Percentiles rank a stretch among this genome's conserved stretches.
Evolutionary conservation across 257 asterid genomes (phyloP).

Genomic region (Solanum gracilifrons): DNA sequence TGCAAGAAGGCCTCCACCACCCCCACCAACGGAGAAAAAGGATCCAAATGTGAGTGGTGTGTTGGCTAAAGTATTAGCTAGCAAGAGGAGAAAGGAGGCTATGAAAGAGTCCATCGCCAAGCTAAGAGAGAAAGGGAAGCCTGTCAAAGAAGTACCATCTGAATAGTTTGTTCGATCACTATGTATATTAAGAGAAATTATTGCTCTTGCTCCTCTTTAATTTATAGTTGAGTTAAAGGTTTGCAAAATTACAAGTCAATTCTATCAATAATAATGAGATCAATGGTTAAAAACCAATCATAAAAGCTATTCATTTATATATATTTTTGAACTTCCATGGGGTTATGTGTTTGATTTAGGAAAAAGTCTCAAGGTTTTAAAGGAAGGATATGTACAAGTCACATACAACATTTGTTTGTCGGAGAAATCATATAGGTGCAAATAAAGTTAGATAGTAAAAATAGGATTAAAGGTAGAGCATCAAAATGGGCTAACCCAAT

Average conservation of each 20-base stretch:
- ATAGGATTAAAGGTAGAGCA: neutral
- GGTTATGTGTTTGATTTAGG: neutral
- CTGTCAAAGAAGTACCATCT: constrained; percentile 22
- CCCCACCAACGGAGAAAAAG: constrained; percentile 65
- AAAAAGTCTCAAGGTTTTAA: neutral
- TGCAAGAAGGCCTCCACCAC: constrained; percentile 71
- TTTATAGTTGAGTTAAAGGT: neutral
- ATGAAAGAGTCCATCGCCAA: constrained; percentile 60
- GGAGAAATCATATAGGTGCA: neutral
- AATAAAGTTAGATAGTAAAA: neutral
- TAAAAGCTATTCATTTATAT: neutral
- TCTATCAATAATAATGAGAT: neutral
- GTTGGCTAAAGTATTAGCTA: constrained; percentile 65
- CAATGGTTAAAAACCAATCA: neutral
- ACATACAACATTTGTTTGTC: neutral
- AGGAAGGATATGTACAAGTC: neutral
- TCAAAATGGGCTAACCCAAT: too few relatives aligned
- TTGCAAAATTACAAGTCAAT: neutral
- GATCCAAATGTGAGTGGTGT: constrained; percentile 69
- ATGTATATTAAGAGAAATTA: neutral
- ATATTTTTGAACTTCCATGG: neutral
- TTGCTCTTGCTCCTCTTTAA: neutral
- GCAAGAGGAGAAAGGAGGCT: constrained; percentile 87
- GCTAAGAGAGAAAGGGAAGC: constrained; percentile 54
- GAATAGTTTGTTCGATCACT: constrained; percentile 4